These are phyloP conservation scores for Aspergillus steynii DNA, from an alignment of 495 filamentous ascomycete genomes.

Conservation along the genomic window DNA sequence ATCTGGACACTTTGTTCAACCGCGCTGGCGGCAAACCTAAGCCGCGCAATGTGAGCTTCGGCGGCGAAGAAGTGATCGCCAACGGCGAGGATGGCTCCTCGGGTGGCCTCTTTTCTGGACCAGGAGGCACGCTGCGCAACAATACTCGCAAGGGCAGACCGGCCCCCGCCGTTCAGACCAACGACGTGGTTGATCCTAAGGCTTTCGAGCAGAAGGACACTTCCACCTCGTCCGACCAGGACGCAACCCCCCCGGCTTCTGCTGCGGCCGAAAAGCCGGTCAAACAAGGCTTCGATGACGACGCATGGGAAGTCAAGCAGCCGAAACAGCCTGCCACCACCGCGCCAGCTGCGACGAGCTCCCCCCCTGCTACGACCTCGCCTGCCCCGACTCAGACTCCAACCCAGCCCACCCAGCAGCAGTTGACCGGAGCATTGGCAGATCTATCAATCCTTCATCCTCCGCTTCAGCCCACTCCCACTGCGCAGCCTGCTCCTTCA, in stretches of 20 bases:
- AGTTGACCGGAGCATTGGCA: conserved; percentile 69
- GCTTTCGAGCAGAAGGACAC: conserved; percentile 69
- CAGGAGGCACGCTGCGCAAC: conserved; percentile 83
- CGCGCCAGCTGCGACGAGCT: conserved; percentile 28
- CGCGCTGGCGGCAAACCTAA: conserved; percentile 61
- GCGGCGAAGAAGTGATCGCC: conserved; percentile 53
- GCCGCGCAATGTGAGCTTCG: conserved; percentile 62
- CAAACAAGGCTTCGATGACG: conserved; percentile 81
- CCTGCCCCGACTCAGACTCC: conserved; percentile 40
- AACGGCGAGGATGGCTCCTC: conserved; percentile 52
- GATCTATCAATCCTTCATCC: conserved; percentile 76
- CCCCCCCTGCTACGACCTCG: conserved; percentile 36
- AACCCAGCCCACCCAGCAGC: conserved; percentile 44
- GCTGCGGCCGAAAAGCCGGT: conserved; percentile 47
- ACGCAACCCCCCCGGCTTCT: conserved; percentile 46
- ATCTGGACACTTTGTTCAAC: conserved; percentile 76
- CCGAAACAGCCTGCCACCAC: conserved; percentile 58
- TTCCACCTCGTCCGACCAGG: conserved; percentile 46
- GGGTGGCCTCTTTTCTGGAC: conserved; percentile 86
- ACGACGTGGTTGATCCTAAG: conserved; percentile 82
- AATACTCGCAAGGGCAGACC: conserved; percentile 95
- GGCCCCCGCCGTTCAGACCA: conserved; percentile 77
- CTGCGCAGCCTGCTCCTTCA: conserved; percentile 53
- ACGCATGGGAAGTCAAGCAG: conserved; percentile 98
- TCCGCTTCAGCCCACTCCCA: conserved; percentile 69